A percentile compares a stretch with the other conserved stretches of the same genome.
Evolutionary conservation across 345 rosid species (phyloP).

Genomic region (Litchi chinensis): DNA sequence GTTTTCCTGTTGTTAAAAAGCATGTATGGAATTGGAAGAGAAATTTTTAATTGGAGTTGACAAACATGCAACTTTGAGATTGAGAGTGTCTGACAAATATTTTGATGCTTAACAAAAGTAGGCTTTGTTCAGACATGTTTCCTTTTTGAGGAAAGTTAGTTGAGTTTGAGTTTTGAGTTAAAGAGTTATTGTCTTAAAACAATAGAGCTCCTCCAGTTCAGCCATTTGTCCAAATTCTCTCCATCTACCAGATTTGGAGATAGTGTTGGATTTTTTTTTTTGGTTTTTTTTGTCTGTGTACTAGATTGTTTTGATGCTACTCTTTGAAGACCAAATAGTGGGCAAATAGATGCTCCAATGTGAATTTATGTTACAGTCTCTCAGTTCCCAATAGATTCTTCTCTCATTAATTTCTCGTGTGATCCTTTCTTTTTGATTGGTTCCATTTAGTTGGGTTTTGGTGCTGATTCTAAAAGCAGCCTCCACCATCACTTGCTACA

Average conservation of each 20-base stretch:
- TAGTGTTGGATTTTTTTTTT: background rate
- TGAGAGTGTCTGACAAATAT: slow-evolving; percentile 17
- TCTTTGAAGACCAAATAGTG: too few species aligned
- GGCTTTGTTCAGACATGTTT: slow-evolving; percentile 10
- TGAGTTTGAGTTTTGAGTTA: too few species aligned
- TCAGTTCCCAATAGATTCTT: background rate
- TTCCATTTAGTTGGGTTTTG: background rate
- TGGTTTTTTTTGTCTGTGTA: too few species aligned
- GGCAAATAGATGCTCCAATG: background rate
- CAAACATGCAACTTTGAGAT: background rate
- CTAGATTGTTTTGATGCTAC: background rate
- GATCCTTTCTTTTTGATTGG: background rate
- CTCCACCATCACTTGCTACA: background rate
- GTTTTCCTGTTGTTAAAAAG: background rate
- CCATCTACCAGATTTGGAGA: too few species aligned
- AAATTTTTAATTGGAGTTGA: slow-evolving; percentile 10
- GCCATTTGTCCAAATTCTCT: slow-evolving; percentile 21
- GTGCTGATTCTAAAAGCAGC: background rate
- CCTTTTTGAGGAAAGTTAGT: slow-evolving; percentile 9
- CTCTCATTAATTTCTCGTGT: background rate
- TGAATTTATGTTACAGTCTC: background rate
- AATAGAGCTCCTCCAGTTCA: background rate
- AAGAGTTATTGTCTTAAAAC: background rate
- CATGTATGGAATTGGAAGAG: background rate
- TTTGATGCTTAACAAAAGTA: background rate